These are phyloP conservation scores for Globisporangium spiculum DNA, from an alignment of 352 stramenopile species.

Conservation along the genomic window DNA sequence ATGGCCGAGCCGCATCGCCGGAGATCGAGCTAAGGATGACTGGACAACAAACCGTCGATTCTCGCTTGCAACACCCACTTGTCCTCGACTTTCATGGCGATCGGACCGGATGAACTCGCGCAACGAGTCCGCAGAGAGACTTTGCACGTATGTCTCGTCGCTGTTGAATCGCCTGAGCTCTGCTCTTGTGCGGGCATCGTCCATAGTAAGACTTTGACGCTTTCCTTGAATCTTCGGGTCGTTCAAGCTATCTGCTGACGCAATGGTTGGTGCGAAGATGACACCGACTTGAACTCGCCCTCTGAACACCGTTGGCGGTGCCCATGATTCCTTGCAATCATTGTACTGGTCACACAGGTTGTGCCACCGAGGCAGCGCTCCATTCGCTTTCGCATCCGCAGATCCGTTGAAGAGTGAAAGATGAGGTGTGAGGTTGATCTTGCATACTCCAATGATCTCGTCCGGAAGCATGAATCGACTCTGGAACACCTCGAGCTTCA, in stretches of 20 bases:
- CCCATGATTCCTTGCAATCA: constrained; percentile 83
- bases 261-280: constrained; percentile 71
- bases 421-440: constrained; percentile 86
- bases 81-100: constrained; percentile 23
- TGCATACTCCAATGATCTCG: constrained; percentile 76
- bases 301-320: constrained; percentile 76
- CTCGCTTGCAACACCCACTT: constrained; percentile 21
- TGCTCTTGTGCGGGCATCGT: constrained; percentile 1
- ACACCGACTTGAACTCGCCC: constrained; percentile 75
- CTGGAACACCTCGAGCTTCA: constrained; percentile 83
- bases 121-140: constrained; percentile 52
- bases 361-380: constrained; percentile 74
- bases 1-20: neutral
- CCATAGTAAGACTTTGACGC: constrained; percentile 24
- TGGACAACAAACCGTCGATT: constrained; percentile 27
- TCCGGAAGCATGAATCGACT: constrained; percentile 82
- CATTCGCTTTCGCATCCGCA: constrained; percentile 78
- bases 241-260: constrained; percentile 40
- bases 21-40: constrained; percentile 17
- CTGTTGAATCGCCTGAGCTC: constrained; percentile 25
- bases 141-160: constrained; percentile 56
- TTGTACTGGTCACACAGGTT: constrained; percentile 89
- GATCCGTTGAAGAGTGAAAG: constrained; percentile 74
- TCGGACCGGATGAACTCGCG: constrained; percentile 54
- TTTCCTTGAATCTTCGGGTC: constrained; percentile 46